Conservation (phyloP, 306 rosid genomes). For the Psophocarpus tetragonolobus region DNA sequence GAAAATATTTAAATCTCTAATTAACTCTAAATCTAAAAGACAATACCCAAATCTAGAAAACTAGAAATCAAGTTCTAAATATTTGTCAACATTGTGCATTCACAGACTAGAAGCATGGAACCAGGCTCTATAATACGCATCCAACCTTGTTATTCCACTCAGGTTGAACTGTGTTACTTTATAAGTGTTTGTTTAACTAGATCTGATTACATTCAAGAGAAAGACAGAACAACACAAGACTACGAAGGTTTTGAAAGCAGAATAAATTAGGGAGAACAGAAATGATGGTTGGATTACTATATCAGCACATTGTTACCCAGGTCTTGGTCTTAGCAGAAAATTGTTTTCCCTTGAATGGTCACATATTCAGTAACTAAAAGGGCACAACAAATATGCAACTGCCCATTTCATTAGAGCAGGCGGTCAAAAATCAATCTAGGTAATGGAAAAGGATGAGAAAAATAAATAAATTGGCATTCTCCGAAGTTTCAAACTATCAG, state of each 20-base stretch:
- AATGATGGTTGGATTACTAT: not conserved
- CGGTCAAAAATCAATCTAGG: not conserved
- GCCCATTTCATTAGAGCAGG: not conserved
- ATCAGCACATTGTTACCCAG: not conserved
- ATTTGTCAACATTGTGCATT: not conserved
- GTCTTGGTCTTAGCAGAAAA: not conserved
- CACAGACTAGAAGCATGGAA: not conserved
- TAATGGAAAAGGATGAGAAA: not conserved
- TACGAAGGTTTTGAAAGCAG: not conserved
- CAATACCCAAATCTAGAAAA: not conserved
- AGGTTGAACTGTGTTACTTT: not conserved
- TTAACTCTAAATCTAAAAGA: not conserved
- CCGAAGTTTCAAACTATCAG: conserved; percentile 10
- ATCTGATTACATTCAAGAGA: not conserved
- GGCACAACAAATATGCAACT: not conserved
- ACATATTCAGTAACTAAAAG: not conserved
- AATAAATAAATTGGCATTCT: conserved; percentile 2
- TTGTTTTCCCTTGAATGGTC: not conserved
- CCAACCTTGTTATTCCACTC: not conserved
- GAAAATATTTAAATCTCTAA: not conserved
- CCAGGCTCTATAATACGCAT: not conserved
- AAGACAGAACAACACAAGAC: not conserved
- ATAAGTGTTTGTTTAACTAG: not conserved
- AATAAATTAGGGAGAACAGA: not conserved
- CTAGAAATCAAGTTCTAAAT: not conserved